A percentile compares a stretch with the other conserved stretches of the same genome.
These are phyloP conservation scores for Ampelomyces quisqualis DNA, from an alignment of 2,329 filamentous ascomycete species.

Conservation along the genomic window DNA sequence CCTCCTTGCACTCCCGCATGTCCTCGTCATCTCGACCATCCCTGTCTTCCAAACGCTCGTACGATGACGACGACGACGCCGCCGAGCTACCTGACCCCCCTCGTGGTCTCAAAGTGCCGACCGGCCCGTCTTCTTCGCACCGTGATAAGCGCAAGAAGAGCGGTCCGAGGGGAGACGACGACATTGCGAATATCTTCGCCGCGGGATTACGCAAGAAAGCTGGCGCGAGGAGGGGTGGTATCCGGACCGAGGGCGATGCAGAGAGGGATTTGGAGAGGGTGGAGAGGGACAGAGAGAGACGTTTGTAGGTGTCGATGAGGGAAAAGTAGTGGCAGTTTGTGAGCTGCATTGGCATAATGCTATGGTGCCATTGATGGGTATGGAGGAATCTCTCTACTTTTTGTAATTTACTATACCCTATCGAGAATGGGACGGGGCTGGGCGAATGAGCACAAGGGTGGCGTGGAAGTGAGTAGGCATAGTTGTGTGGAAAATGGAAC, in stretches of 20 bases:
- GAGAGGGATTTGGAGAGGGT: constrained; percentile 36
- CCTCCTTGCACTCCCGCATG: constrained; percentile 21
- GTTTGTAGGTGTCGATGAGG: neutral
- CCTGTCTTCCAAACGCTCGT: constrained; percentile 30
- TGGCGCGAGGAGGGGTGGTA: constrained; percentile 32
- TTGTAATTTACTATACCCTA: constrained; percentile 21
- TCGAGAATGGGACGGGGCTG: neutral
- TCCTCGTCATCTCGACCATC: constrained; percentile 20
- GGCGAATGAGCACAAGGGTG: too few species aligned
- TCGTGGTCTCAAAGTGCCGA: constrained; percentile 23
- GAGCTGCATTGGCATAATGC: too few species aligned
- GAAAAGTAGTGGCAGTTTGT: too few species aligned
- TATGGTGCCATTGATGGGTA: too few species aligned
- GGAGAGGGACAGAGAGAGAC: constrained; percentile 24
- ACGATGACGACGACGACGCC: too few species aligned
- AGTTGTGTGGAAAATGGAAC: constrained; percentile 1
- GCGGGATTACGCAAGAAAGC: constrained; percentile 37
- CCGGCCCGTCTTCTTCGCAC: constrained; percentile 33
- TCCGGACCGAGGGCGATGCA: constrained; percentile 36
- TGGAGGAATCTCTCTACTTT: constrained; percentile 13
- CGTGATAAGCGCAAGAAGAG: constrained; percentile 36
- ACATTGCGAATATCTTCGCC: constrained; percentile 34
- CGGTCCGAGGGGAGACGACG: constrained; percentile 22
- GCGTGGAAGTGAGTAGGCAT: too few species aligned
- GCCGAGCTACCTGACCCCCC: constrained; percentile 1